A percentile compares a stretch with the other conserved stretches of the same genome.
Conservation (phyloP, 2,329 filamentous ascomycete species). For the Fusarium dlaminii region DNA sequence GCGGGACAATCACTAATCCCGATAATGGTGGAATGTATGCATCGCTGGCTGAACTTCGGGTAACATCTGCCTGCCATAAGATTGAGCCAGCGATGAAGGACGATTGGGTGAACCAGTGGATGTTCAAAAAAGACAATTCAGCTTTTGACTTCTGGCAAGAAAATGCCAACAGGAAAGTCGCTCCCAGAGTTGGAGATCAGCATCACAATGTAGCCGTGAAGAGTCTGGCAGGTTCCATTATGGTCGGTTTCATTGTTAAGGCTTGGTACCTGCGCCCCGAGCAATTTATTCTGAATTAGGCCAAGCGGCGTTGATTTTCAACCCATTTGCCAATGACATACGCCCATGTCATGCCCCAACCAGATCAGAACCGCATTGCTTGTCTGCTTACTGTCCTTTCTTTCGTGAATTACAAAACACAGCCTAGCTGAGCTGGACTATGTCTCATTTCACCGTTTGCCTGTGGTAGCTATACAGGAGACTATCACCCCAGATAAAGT, state of each 20-base stretch:
- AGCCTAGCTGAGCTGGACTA: not conserved
- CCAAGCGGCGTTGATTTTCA: not conserved
- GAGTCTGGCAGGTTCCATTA: no score
- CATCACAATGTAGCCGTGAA: not conserved
- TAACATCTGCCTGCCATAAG: not conserved
- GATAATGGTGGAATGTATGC: rapidly evolving
- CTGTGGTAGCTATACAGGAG: no score
- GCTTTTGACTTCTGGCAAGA: not conserved
- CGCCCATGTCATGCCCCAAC: no score
- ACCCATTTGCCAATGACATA: not conserved
- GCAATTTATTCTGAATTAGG: not conserved
- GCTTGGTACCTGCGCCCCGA: not conserved
- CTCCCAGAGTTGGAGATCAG: rapidly evolving
- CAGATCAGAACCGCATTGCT: not conserved
- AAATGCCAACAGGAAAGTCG: rapidly evolving
- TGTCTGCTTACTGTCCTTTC: not conserved
- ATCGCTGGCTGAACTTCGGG: not conserved
- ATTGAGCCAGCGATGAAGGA: not conserved
- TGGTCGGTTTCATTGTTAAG: no score
- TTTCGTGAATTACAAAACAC: no score
- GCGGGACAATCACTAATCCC: not conserved
- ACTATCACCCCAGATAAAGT: no score
- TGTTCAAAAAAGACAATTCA: not conserved
- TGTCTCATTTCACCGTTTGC: not conserved
- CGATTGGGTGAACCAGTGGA: not conserved